phyloP scores from a whole-genome alignment of 768 basidiomycete species.

The Tricholoma furcatifolium region DNA sequence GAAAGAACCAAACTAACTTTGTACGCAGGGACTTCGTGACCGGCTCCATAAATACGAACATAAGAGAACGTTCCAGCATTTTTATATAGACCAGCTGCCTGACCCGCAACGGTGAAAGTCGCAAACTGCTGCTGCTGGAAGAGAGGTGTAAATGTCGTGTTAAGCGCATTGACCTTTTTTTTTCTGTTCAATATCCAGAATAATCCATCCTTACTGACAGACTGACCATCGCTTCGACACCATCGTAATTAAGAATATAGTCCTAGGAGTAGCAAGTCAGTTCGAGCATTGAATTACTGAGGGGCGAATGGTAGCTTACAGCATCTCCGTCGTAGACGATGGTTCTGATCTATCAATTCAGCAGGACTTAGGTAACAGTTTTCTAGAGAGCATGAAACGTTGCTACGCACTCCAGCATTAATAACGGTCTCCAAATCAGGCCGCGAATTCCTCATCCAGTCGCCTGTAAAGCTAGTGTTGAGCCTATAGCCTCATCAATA shows the following conservation, averaged over 20 bases:
- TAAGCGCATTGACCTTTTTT: constrained; percentile 41
- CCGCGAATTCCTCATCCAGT: constrained; percentile 56
- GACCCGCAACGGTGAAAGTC: constrained; percentile 49
- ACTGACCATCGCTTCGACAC: constrained; percentile 56
- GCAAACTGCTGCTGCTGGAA: constrained; percentile 44
- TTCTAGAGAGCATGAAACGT: not conserved
- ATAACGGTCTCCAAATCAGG: constrained; percentile 56
- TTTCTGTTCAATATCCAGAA: not conserved
- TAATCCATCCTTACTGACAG: not conserved
- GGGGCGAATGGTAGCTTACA: constrained; percentile 27
- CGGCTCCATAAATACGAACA: constrained; percentile 47
- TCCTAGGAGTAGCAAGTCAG: constrained; percentile 29
- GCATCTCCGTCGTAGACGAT: constrained; percentile 60
- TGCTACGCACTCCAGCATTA: constrained; percentile 47
- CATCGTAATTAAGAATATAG: constrained; percentile 52
- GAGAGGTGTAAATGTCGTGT: constrained; percentile 42
- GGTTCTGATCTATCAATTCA: constrained; percentile 33
- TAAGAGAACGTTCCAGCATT: constrained; percentile 59
- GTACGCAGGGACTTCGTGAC: constrained; percentile 49
- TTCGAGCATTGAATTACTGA: not conserved
- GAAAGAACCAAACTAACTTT: constrained; percentile 24
- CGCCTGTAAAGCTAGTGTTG: constrained; percentile 28
- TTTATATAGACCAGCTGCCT: constrained; percentile 51
- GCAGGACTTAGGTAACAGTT: not conserved
- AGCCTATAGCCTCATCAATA: not conserved